Conservation (phyloP, 805 yeast species). For the Brettanomyces bruxellensis region DNA sequence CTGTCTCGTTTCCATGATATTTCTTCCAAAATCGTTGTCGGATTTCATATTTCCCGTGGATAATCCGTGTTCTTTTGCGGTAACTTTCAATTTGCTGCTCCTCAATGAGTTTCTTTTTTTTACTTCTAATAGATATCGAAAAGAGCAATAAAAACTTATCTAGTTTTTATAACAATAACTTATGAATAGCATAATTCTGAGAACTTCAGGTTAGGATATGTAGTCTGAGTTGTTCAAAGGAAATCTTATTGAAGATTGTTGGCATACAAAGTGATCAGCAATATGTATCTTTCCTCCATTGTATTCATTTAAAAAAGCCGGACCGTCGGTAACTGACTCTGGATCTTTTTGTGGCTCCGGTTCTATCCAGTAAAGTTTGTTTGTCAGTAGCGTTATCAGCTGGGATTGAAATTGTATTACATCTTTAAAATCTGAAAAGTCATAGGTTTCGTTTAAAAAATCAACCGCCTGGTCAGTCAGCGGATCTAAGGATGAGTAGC, state of each 20-base stretch:
- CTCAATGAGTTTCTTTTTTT: too few relatives aligned
- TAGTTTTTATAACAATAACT: too few relatives aligned
- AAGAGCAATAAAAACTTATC: too few relatives aligned
- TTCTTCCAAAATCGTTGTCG: too few relatives aligned
- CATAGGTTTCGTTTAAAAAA: slow-evolving; percentile 13
- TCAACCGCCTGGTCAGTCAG: slow-evolving; percentile 25
- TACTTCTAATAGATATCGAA: too few relatives aligned
- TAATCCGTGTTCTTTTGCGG: too few relatives aligned
- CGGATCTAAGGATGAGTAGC: slow-evolving; percentile 34
- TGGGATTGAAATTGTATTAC: slow-evolving; percentile 45
- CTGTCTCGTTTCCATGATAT: too few relatives aligned
- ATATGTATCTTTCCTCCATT: background rate
- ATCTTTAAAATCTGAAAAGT: slow-evolving; percentile 34
- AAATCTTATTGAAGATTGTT: background rate
- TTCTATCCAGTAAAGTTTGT: slow-evolving; percentile 28
- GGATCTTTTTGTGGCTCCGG: slow-evolving; percentile 3
- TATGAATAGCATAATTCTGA: too few relatives aligned
- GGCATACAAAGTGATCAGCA: background rate
- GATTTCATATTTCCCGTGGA: too few relatives aligned
- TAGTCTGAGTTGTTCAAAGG: background rate
- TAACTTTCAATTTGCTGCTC: too few relatives aligned
- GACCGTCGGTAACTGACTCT: background rate
- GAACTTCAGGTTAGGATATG: background rate
- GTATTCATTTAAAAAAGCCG: background rate
- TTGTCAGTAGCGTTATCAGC: slow-evolving; percentile 37